A percentile compares a stretch with the other conserved stretches of the same genome.
Evolutionary conservation across 768 basidiomycete species (phyloP).

Genomic region (Cystobasidium ongulense): DNA sequence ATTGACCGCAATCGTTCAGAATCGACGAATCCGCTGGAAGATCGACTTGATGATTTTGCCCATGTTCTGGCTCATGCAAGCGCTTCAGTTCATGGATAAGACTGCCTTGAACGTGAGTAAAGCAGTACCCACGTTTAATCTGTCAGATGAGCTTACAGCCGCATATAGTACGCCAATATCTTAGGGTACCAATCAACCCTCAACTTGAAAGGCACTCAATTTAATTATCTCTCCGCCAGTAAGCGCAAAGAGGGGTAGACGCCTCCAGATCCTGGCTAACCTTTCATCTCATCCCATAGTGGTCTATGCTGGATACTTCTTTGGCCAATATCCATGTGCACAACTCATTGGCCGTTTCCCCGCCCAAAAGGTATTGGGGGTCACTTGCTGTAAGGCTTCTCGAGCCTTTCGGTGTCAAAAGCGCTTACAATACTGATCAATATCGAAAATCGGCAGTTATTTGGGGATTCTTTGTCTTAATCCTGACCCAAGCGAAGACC

Average conservation of each 20-base stretch:
- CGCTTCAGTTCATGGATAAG: conserved; percentile 1
- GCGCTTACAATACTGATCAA: too few species aligned
- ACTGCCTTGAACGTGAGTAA: conserved; percentile 1
- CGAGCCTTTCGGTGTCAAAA: too few species aligned
- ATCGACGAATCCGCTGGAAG: not conserved
- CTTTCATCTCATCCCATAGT: not conserved
- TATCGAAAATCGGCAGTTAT: too few species aligned
- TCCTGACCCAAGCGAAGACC: not conserved
- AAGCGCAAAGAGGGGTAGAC: not conserved
- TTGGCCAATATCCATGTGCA: not conserved
- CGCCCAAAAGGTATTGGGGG: not conserved
- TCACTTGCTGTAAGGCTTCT: not conserved
- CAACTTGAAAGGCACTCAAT: not conserved
- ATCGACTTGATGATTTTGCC: not conserved
- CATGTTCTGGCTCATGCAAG: conserved; percentile 4
- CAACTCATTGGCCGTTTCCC: not conserved
- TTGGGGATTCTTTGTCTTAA: not conserved
- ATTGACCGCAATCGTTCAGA: not conserved
- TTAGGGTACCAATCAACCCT: not conserved
- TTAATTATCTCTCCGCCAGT: conserved; percentile 2
- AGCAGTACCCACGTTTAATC: not conserved
- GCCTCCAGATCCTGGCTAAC: not conserved
- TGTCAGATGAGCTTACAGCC: not conserved
- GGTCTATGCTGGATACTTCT: conserved; percentile 6
- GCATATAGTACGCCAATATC: not conserved